Conservation (phyloP, 139 green algal species). For the Tetraselmis chui region DNA sequence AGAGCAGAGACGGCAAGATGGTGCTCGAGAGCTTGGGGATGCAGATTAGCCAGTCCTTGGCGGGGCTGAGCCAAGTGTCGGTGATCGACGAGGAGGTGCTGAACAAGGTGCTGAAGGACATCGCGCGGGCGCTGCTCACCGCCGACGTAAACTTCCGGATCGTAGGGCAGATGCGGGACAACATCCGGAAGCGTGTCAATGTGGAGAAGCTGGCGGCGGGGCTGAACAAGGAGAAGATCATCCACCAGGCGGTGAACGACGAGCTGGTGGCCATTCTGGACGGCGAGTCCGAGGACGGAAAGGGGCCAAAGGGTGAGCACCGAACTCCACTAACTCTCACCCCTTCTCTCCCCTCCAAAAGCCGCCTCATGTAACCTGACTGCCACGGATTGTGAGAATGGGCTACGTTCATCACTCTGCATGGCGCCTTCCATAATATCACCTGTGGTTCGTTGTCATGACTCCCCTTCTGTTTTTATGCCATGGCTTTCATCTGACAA, state of each 20-base stretch:
- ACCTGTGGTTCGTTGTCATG: too few relatives aligned
- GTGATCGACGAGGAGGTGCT: slow-evolving; percentile 89
- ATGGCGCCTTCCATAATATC: too few relatives aligned
- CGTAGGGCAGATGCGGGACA: slow-evolving; percentile 58
- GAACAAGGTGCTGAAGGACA: slow-evolving; percentile 91
- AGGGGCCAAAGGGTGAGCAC: slow-evolving; percentile 26
- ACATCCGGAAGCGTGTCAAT: slow-evolving; percentile 90
- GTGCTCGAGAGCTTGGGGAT: slow-evolving; percentile 89
- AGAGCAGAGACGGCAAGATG: slow-evolving; percentile 70
- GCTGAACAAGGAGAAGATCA: slow-evolving; percentile 89
- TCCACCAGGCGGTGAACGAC: slow-evolving; percentile 91
- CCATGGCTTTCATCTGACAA: slow-evolving; percentile 39
- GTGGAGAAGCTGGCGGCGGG: slow-evolving; percentile 76
- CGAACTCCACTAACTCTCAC: not conserved
- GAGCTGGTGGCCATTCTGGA: slow-evolving; percentile 83
- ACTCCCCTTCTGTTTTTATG: too few relatives aligned
- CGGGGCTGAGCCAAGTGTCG: slow-evolving; percentile 50
- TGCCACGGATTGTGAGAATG: too few relatives aligned
- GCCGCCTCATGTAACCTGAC: not conserved
- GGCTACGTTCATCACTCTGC: too few relatives aligned
- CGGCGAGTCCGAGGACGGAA: slow-evolving; percentile 45
- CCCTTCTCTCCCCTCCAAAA: not conserved
- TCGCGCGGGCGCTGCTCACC: slow-evolving; percentile 75
- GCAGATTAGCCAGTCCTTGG: slow-evolving; percentile 77
- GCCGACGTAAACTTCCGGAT: slow-evolving; percentile 24